Evolutionary conservation across 305 asterid genomes (phyloP).

Genomic region (Fraxinus paxiana): DNA sequence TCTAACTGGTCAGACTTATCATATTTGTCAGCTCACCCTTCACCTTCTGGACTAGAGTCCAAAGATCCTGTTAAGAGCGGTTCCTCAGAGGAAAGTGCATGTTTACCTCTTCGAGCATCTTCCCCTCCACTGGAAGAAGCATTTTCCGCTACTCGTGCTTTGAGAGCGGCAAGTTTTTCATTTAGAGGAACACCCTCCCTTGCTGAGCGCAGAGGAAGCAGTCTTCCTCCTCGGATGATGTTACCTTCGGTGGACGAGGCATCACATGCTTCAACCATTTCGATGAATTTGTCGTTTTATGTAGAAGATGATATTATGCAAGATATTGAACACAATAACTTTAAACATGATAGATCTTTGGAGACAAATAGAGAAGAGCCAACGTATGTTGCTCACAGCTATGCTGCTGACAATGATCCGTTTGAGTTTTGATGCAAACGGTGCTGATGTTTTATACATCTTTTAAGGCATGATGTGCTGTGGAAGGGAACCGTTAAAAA

Average conservation of each 20-base stretch:
- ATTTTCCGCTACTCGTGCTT: conserved; percentile 26
- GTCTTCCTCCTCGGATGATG: conserved; percentile 38
- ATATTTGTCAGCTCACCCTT: conserved; percentile 58
- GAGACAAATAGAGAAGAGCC: conserved; percentile 33
- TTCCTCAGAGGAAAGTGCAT: conserved; percentile 19
- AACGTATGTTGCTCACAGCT: conserved; percentile 29
- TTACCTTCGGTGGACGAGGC: conserved; percentile 53
- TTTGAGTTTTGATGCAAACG: conserved; percentile 25
- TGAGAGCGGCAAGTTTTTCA: conserved; percentile 28
- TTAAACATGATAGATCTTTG: conserved; percentile 23
- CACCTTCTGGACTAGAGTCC: conserved; percentile 45
- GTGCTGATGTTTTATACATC: conserved; percentile 35
- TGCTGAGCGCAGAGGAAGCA: conserved; percentile 42
- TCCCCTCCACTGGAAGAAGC: conserved; percentile 32
- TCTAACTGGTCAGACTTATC: conserved; percentile 84
- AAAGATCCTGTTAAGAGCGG: conserved; percentile 24
- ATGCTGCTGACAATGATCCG: conserved; percentile 20
- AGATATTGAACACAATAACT: conserved; percentile 30
- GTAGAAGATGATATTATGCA: conserved; percentile 33
- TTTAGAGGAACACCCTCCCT: conserved; percentile 35
- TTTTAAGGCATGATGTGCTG: conserved; percentile 41
- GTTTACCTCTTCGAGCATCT: conserved; percentile 29
- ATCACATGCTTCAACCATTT: conserved; percentile 39
- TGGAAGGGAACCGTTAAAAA: conserved; percentile 26
- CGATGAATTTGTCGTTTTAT: conserved; percentile 23